Base-by-base conservation (phyloP, 345 rosid genomes). In the Salix brachista region DNA sequence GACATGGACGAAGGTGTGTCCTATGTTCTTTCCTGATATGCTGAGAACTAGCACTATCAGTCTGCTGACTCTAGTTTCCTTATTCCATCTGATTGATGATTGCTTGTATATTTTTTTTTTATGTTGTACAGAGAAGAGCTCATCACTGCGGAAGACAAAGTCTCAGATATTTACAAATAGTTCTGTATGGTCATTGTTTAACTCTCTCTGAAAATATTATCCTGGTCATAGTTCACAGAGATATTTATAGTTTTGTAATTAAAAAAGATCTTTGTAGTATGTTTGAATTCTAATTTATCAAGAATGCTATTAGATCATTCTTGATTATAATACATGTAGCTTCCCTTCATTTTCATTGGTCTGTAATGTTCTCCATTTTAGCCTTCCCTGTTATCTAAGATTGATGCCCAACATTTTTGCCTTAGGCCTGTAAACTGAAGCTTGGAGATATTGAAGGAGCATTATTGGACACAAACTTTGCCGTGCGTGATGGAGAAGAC, bases 401-500 rank as follows among this genome's bases (percentile, higher is more conserved):
- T 44, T 48, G 73, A 5, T 46, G 25, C 13, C 19, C 0, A 3
- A 30, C 72, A 60, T 74, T 52, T 73, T 74, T 76, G 60, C 18
- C 52, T 66, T 70, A 94, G 98, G 97, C 94, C 54, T 94, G 97
- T 77, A 94, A 92, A 80, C 71, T 92, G 84, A 94, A 92, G 85
- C 71, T 90, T 21, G 92, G 93, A 56, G 98, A 94, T 77, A 83
- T 88, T 6, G 90, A 91, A 77, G 98, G 98, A 79, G 98, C 97
- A 0, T 83, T 92, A 79, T 77, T 87, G 81, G 97, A 91, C 69
- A 87, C 93, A 11, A 97, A 92, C 44, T 91, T 92, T 80, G 98
- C 97, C 8, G 86, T 90, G 81, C 92, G 97, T 64, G 98, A 92
- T 64, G 94, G 89, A 77, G 92, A 91, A 28, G 83, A 89, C 83